Conservation (phyloP, 345 rosid species). For the Barbarea vulgaris region DNA sequence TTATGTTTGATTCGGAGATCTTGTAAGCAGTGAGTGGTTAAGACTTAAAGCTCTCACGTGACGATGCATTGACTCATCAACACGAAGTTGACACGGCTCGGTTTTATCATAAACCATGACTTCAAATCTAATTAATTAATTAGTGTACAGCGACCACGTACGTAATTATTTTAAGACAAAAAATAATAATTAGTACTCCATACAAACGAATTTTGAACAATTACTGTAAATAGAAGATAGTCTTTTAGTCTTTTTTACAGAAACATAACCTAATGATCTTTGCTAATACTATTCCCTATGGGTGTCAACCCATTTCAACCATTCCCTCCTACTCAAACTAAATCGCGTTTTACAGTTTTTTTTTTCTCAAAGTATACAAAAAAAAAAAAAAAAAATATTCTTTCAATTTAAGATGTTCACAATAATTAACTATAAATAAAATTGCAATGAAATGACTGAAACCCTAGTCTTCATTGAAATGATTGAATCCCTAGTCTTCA, state of each 20-base stretch:
- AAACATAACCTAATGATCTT: not conserved
- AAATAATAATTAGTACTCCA: not conserved
- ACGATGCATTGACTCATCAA: slow-evolving; percentile 41
- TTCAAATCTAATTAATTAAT: slow-evolving; percentile 10
- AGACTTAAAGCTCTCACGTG: slow-evolving; percentile 40
- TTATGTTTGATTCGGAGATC: slow-evolving; percentile 36
- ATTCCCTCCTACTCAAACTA: not conserved
- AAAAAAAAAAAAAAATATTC: too few species aligned
- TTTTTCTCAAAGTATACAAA: too few species aligned
- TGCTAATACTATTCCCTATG: not conserved
- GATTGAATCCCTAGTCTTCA: too few species aligned
- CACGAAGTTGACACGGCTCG: slow-evolving; percentile 29
- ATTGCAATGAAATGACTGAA: not conserved
- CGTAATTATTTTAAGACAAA: not conserved
- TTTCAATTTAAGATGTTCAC: not conserved
- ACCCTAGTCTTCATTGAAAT: not conserved
- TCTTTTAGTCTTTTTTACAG: not conserved
- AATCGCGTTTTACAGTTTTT: not conserved
- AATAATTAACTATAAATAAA: too few species aligned
- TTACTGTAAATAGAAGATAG: not conserved
- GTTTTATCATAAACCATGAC: slow-evolving; percentile 3
- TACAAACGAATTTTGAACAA: not conserved
- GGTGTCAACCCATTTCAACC: too few species aligned
- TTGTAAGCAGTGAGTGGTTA: slow-evolving; percentile 37
- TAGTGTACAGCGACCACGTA: slow-evolving; percentile 7